A percentile compares a stretch with the other conserved stretches of the same genome.
Conservation (phyloP, 129 eudicot genomes). For the Centella asiatica region DNA sequence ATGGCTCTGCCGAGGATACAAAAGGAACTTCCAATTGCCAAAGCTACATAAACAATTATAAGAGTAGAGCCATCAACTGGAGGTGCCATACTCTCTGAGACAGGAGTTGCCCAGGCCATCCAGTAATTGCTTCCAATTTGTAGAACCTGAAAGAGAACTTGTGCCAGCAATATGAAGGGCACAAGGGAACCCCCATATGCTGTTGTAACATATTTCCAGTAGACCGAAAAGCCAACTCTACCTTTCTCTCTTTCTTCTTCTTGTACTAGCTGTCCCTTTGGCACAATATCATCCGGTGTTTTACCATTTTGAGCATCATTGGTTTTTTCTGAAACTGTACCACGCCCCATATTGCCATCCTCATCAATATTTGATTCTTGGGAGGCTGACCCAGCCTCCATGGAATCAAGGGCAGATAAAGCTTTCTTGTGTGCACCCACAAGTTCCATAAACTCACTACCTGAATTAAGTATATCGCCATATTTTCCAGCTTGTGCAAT, state of each 20-base stretch:
- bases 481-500: conserved; percentile 79
- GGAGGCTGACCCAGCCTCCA: conserved; percentile 6
- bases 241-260: conserved; percentile 90
- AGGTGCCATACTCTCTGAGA: conserved; percentile 39
- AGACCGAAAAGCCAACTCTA: conserved; percentile 51
- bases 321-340: not conserved
- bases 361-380: conserved; percentile 2
- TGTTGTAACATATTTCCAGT: conserved; percentile 66
- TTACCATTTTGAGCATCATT: conserved; percentile 12
- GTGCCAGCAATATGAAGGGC: conserved; percentile 61
- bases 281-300: conserved; percentile 20
- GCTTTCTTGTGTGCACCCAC: conserved; percentile 88
- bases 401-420: conserved; percentile 44
- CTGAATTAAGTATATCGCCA: conserved; percentile 46
- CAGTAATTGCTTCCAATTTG: conserved; percentile 87
- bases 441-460: conserved; percentile 66
- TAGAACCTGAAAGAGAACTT: conserved; percentile 42
- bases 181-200: conserved; percentile 76
- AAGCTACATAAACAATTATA: conserved; percentile 44
- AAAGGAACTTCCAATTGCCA: conserved; percentile 61
- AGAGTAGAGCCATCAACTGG: conserved; percentile 43
- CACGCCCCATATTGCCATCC: not conserved
- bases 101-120: conserved; percentile 97
- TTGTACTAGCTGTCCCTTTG: conserved; percentile 54
- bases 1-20: conserved; percentile 56